Conservation (phyloP, 768 basidiomycete species). For the Phaffia australis region DNA sequence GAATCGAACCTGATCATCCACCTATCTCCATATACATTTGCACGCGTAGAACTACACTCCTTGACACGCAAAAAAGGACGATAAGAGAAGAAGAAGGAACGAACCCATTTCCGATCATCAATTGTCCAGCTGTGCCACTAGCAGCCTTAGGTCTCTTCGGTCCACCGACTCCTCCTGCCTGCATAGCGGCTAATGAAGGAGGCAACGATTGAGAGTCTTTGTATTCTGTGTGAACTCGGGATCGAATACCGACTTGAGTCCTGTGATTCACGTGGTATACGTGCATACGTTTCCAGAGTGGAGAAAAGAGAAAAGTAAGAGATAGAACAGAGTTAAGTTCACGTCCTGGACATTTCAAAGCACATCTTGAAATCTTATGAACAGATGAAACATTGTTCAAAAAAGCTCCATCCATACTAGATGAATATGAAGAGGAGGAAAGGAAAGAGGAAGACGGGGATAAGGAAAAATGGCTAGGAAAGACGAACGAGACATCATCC, state of each 20-base stretch:
- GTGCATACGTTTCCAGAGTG: too few relatives aligned
- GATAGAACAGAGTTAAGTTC: too few relatives aligned
- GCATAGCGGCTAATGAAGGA: constrained; percentile 47
- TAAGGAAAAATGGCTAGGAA: too few relatives aligned
- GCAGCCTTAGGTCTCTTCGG: constrained; percentile 58
- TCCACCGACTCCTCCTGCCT: constrained; percentile 38
- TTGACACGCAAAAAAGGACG: neutral
- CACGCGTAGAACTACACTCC: neutral
- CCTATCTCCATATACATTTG: neutral
- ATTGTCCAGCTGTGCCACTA: constrained; percentile 13
- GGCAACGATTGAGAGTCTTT: constrained; percentile 75
- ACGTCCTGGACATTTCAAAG: too few relatives aligned
- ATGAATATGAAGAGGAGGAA: too few relatives aligned
- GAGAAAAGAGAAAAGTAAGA: too few relatives aligned
- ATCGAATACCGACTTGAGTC: constrained; percentile 46
- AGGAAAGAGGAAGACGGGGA: neutral
- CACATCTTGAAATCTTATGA: too few relatives aligned
- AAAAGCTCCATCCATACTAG: too few relatives aligned
- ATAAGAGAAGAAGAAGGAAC: neutral
- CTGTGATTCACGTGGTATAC: constrained; percentile 21
- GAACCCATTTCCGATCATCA: constrained; percentile 15
- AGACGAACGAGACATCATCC: neutral
- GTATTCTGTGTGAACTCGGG: constrained; percentile 86
- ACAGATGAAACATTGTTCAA: neutral
- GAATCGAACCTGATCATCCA: neutral